A percentile compares a stretch with the other conserved stretches of the same genome.
These are phyloP conservation scores for Daedaleopsis sinensis DNA, from an alignment of 768 basidiomycete species.

Conservation along the genomic window DNA sequence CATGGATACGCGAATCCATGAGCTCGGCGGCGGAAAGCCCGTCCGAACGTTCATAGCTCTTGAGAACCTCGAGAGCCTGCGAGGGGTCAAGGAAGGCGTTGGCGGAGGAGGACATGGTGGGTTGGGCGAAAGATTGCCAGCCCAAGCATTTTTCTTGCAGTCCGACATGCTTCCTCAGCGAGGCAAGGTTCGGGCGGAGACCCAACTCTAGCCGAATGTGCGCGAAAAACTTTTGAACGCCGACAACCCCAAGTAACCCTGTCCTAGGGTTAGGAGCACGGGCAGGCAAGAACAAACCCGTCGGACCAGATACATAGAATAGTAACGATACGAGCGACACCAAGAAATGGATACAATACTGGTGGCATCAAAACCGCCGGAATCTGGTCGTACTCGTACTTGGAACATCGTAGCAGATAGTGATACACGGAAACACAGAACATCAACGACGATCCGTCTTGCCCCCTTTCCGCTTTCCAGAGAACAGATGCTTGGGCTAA, in stretches of 20 bases:
- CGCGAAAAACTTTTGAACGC: neutral
- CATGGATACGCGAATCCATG: conserved; percentile 84
- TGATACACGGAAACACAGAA: no score
- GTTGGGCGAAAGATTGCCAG: conserved; percentile 24
- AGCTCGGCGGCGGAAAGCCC: conserved; percentile 85
- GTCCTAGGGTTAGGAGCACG: conserved; percentile 1
- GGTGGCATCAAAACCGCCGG: no score
- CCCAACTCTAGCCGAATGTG: neutral
- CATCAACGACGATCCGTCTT: conserved; percentile 77
- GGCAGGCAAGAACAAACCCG: neutral
- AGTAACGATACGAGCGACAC: no score
- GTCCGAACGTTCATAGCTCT: conserved; percentile 70
- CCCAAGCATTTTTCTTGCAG: conserved; percentile 13
- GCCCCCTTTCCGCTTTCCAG: conserved; percentile 84
- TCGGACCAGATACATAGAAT: no score
- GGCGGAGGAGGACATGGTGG: conserved; percentile 29
- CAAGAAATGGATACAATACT: no score
- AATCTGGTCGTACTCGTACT: no score
- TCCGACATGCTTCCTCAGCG: conserved; percentile 4
- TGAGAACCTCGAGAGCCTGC: conserved; percentile 75
- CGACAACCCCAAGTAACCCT: neutral
- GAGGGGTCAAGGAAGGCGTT: conserved; percentile 61
- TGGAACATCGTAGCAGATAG: no score
- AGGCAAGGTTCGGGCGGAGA: conserved; percentile 11
- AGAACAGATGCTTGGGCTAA: conserved; percentile 85